Conservation (phyloP, 306 rosid species). For the Echinosophora koreensis region DNA sequence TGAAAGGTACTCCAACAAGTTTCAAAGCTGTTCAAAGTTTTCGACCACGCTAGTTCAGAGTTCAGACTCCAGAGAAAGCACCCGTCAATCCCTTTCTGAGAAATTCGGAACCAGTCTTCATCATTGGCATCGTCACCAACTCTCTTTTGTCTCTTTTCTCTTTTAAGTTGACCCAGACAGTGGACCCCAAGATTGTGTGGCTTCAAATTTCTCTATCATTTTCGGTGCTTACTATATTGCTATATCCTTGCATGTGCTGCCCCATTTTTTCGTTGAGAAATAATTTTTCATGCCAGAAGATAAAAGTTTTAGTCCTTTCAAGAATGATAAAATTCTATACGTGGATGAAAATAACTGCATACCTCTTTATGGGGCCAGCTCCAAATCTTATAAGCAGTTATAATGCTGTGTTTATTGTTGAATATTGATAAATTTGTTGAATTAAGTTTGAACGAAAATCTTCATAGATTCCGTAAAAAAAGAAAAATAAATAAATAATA, state of each 20-base stretch:
- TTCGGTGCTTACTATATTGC: slow-evolving; percentile 38
- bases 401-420: too few species aligned
- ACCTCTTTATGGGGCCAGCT: too few species aligned
- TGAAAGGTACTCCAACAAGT: slow-evolving; percentile 33
- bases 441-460: too few species aligned
- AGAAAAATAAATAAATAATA: too few species aligned
- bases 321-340: neutral
- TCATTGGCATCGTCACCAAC: neutral
- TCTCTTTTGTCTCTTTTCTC: neutral
- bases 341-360: too few species aligned
- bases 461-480: too few species aligned
- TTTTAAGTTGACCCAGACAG: neutral
- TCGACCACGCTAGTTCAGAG: neutral
- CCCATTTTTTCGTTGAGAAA: neutral
- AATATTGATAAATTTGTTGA: too few species aligned
- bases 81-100: slow-evolving; percentile 12
- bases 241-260: slow-evolving; percentile 1
- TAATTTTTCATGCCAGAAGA: neutral
- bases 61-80: slow-evolving; percentile 7
- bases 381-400: too few species aligned
- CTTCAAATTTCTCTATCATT: slow-evolving; percentile 9
- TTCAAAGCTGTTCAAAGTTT: slow-evolving; percentile 38
- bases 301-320: neutral
- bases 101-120: slow-evolving; percentile 4
- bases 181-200: neutral